These are phyloP conservation scores for Alternaria triticina DNA, from an alignment of 2,329 filamentous ascomycete species.

Conservation along the genomic window DNA sequence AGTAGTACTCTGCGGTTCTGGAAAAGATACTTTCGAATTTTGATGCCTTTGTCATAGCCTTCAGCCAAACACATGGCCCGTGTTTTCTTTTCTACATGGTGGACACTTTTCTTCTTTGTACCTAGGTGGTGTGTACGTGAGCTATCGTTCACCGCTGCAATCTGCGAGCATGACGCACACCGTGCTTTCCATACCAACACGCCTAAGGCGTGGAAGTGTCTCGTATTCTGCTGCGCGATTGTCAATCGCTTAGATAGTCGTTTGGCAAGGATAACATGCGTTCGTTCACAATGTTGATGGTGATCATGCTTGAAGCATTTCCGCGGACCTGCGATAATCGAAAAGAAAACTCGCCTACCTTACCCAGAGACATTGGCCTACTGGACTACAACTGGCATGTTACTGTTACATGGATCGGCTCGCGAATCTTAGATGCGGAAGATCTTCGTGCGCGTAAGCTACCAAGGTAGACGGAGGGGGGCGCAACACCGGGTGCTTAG, in stretches of 20 bases:
- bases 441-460: slow-evolving; percentile 4
- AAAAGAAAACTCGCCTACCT: not conserved
- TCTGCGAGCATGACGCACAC: not conserved
- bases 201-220: not conserved
- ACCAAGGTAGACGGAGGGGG: not conserved
- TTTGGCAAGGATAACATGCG: not conserved
- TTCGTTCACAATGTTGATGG: not conserved
- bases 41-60: not conserved
- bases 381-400: not conserved
- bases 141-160: not conserved
- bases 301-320: not conserved
- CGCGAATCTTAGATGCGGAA: slow-evolving; percentile 12
- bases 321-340: not conserved
- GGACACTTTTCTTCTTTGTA: not conserved
- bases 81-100: not conserved
- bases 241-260: not conserved
- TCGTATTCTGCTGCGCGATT: not conserved
- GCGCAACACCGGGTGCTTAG: not conserved
- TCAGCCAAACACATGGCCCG: not conserved
- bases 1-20: not conserved
- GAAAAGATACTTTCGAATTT: not conserved
- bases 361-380: not conserved
- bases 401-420: slow-evolving; percentile 11
- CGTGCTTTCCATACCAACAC: not conserved
- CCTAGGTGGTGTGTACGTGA: not conserved